A percentile compares a stretch with the other conserved stretches of the same genome.
Conservation (phyloP, 2,329 filamentous ascomycete genomes). For the Monilinia laxa region DNA sequence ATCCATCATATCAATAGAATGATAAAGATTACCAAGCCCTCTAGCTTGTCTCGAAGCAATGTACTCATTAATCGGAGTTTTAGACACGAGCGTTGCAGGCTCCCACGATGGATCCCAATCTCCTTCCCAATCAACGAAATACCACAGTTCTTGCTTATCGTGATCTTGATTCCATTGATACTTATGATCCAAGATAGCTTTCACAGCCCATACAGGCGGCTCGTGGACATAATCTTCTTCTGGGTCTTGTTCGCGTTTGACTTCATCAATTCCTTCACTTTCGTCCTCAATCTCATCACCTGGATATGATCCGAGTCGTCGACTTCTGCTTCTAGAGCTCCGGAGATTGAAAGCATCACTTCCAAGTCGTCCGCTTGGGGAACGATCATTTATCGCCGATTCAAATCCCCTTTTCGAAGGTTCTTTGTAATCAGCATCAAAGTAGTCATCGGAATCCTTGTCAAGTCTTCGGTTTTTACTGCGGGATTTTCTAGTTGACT, state of each 20-base stretch:
- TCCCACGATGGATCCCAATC: constrained; percentile 35
- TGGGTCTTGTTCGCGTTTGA: constrained; percentile 18
- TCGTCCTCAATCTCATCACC: neutral
- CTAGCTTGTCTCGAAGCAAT: constrained; percentile 19
- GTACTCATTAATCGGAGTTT: constrained; percentile 25
- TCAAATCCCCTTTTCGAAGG: neutral
- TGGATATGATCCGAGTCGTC: neutral
- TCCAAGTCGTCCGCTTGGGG: neutral
- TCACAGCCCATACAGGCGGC: constrained; percentile 27
- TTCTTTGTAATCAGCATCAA: constrained; percentile 7
- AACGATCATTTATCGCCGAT: neutral
- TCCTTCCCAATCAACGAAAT: constrained; percentile 37
- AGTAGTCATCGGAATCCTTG: neutral
- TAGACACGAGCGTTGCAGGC: constrained; percentile 31
- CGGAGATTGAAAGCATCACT: constrained; percentile 12
- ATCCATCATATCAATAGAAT: constrained; percentile 5
- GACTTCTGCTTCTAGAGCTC: constrained; percentile 13
- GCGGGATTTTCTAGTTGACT: neutral
- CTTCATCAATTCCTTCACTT: neutral
- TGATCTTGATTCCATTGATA: constrained; percentile 4
- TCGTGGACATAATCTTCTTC: constrained; percentile 12
- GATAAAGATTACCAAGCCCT: neutral
- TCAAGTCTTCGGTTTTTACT: constrained; percentile 9
- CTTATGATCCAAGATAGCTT: constrained; percentile 32
- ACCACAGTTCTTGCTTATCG: constrained; percentile 26